Percentiles rank a stretch among this genome's conserved stretches.
Conservation (phyloP, 2,329 filamentous ascomycete species). For the Alternaria arborescens region DNA sequence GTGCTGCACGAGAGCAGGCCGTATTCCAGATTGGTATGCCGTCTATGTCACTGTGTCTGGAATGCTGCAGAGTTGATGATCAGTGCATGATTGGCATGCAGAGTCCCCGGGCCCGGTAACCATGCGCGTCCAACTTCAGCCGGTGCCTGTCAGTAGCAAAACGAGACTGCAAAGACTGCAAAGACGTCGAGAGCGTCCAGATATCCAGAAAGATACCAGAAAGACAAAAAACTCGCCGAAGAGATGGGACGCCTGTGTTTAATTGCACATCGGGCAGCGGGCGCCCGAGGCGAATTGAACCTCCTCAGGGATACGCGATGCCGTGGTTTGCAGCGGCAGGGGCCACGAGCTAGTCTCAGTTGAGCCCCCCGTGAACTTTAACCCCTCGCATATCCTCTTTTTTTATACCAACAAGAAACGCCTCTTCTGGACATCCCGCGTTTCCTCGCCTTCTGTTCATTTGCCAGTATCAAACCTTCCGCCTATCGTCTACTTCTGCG, state of each 20-base stretch:
- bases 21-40: slow-evolving; percentile 8
- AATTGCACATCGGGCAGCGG: slow-evolving; percentile 14
- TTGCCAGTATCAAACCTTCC: neutral
- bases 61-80: slow-evolving; percentile 9
- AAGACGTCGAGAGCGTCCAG: neutral
- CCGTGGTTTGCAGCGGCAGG: slow-evolving; percentile 7
- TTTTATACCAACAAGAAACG: slow-evolving; percentile 5
- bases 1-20: slow-evolving; percentile 7
- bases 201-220: neutral
- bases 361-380: neutral
- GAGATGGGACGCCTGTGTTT: slow-evolving; percentile 16
- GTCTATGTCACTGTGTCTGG: slow-evolving; percentile 12
- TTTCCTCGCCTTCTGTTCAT: neutral
- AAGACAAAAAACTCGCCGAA: neutral
- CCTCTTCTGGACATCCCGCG: neutral
- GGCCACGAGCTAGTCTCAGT: slow-evolving; percentile 11
- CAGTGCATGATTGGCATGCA: slow-evolving; percentile 19
- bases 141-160: neutral
- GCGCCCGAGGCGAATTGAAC: slow-evolving; percentile 11
- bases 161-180: neutral
- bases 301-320: slow-evolving; percentile 11
- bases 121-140: slow-evolving; percentile 1
- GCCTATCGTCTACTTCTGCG: neutral
- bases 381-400: slow-evolving; percentile 1
- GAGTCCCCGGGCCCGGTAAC: slow-evolving; percentile 2